Conservation (phyloP, 148 eudicot genomes). For the Arctostaphylos glauca region DNA sequence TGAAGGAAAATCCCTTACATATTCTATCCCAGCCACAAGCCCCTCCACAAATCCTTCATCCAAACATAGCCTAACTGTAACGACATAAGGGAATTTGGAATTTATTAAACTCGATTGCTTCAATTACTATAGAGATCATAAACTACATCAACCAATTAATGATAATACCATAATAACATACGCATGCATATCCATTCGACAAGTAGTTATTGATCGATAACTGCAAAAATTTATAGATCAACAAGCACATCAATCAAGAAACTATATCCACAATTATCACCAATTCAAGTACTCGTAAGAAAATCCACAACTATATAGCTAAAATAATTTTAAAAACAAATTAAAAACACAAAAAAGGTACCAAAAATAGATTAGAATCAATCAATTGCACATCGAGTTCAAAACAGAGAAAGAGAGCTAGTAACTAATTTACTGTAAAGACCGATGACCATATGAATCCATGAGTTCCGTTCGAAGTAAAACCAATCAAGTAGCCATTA, state of each 20-base stretch:
- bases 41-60: no score
- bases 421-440: background rate
- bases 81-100: background rate
- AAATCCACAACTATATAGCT: background rate
- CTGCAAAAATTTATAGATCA: background rate
- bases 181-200: background rate
- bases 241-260: background rate
- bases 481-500: background rate
- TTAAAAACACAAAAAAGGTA: no score
- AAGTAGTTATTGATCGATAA: background rate
- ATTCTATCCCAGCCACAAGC: no score
- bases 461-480: background rate
- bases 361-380: background rate
- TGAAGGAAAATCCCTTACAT: background rate
- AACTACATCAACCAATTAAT: background rate
- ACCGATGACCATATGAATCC: background rate
- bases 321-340: background rate
- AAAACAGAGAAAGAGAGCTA: background rate
- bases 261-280: background rate
- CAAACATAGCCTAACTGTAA: background rate
- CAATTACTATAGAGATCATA: background rate
- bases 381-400: conserved; percentile 25
- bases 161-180: background rate
- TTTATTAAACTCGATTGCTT: background rate
- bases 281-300: background rate